Percentiles rank a stretch among this genome's conserved stretches.
These are phyloP conservation scores for Aspergillus sp. DNA, from an alignment of 2,329 filamentous ascomycete genomes.

Conservation along the genomic window DNA sequence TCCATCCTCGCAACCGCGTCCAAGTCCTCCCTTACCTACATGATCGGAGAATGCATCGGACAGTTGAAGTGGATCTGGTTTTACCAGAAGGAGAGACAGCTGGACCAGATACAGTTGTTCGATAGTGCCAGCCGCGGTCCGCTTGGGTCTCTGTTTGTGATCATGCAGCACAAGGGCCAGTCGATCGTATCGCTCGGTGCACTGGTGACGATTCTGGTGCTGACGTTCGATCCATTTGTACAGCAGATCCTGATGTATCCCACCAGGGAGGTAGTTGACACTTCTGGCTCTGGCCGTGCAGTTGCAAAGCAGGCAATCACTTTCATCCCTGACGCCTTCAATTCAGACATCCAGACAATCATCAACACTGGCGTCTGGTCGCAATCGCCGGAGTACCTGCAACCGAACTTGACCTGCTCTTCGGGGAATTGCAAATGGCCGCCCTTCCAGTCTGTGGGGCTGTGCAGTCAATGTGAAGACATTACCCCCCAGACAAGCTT, in stretches of 20 bases:
- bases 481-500: neutral
- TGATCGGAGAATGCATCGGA: neutral
- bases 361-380: neutral
- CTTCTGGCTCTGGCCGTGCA: neutral
- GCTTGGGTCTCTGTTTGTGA: neutral
- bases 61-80: neutral
- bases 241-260: neutral
- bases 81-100: neutral
- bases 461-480: constrained; percentile 1
- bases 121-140: neutral
- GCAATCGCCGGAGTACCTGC: neutral
- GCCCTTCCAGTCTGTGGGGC: neutral
- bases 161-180: neutral
- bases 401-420: neutral
- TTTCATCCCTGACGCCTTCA: neutral
- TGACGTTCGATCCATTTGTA: neutral
- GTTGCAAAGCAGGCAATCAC: neutral
- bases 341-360: neutral
- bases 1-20: neutral
- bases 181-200: neutral
- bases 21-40: neutral
- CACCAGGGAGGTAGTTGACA: neutral
- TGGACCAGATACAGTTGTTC: neutral
- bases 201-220: neutral
- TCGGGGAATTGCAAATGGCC: neutral